Evolutionary conservation across 306 rosid species (phyloP).

Genomic region (Cicer chorassanicum): DNA sequence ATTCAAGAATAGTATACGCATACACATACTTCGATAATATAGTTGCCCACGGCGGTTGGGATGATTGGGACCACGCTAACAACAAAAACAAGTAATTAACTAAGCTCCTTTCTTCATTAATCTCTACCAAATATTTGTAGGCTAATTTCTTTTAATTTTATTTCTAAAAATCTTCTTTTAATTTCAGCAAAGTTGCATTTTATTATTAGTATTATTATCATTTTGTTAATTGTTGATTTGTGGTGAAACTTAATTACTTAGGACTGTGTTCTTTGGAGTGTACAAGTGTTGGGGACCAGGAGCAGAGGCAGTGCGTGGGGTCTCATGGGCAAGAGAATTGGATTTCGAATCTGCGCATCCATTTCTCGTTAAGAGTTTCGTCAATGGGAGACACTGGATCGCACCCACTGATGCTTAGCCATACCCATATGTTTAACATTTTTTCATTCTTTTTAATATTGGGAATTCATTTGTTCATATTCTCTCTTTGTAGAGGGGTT

Average conservation of each 20-base stretch:
- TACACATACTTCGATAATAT: conserved; percentile 73
- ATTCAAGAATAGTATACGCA: conserved; percentile 73
- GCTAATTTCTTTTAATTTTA: too few relatives aligned
- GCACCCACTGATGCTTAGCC: conserved; percentile 72
- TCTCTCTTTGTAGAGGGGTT: background rate
- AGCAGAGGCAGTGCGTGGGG: conserved; percentile 58
- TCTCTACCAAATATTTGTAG: too few relatives aligned
- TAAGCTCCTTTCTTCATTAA: background rate
- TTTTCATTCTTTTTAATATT: background rate
- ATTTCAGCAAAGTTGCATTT: background rate
- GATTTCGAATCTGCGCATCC: conserved; percentile 74
- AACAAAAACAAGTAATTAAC: conserved; percentile 59
- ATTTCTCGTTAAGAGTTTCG: conserved; percentile 78
- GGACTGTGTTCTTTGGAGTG: conserved; percentile 80
- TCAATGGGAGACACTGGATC: conserved; percentile 94
- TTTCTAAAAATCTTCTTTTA: background rate
- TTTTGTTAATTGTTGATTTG: background rate
- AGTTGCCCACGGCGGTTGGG: conserved; percentile 85
- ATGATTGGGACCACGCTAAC: conserved; percentile 68
- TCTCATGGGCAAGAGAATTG: conserved; percentile 70
- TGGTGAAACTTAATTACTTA: conserved; percentile 8
- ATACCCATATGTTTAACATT: too few relatives aligned
- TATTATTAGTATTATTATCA: background rate
- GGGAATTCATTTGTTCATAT: conserved; percentile 27
- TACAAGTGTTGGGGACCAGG: conserved; percentile 93